These are phyloP conservation scores for Draba incana DNA, from an alignment of 345 rosid species.

Conservation along the genomic window DNA sequence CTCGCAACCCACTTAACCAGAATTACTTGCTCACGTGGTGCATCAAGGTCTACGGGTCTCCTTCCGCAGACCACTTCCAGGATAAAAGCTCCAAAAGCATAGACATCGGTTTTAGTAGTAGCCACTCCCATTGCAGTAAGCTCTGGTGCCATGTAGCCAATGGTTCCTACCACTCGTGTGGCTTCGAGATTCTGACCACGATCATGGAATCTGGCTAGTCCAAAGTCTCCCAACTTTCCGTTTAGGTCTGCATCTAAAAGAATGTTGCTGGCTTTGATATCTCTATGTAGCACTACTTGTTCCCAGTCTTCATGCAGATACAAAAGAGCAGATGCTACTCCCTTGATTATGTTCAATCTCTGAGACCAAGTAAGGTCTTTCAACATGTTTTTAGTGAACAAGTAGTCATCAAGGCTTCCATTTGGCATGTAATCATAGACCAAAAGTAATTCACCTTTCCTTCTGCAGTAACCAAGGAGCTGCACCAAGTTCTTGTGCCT, in stretches of 20 bases:
- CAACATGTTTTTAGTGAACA: too few species aligned
- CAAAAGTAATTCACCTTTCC: too few species aligned
- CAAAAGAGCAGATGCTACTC: too few species aligned
- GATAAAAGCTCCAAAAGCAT: constrained; percentile 45
- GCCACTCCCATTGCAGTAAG: constrained; percentile 43
- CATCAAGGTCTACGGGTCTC: constrained; percentile 45
- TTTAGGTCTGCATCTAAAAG: too few species aligned
- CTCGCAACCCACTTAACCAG: constrained; percentile 36
- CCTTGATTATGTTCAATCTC: too few species aligned
- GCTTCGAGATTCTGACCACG: constrained; percentile 43
- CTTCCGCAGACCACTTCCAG: constrained; percentile 47
- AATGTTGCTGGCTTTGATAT: too few species aligned
- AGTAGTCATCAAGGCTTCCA: too few species aligned
- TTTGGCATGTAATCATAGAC: too few species aligned
- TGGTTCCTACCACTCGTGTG: constrained; percentile 46
- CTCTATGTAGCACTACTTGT: too few species aligned
- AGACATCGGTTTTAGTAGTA: constrained; percentile 37
- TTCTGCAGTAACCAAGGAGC: constrained; percentile 48
- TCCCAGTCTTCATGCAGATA: too few species aligned
- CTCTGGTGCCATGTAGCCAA: constrained; percentile 51
- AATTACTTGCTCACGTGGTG: constrained; percentile 9
- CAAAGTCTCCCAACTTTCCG: constrained; percentile 46
- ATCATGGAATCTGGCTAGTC: constrained; percentile 48
- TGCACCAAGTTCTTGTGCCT: constrained; percentile 50
- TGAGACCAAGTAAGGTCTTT: too few species aligned